Percentiles rank a stretch among this genome's conserved stretches.
Evolutionary conservation across 1,284 basidiomycete species (phyloP).

Genomic region (Leccinum fallax): DNA sequence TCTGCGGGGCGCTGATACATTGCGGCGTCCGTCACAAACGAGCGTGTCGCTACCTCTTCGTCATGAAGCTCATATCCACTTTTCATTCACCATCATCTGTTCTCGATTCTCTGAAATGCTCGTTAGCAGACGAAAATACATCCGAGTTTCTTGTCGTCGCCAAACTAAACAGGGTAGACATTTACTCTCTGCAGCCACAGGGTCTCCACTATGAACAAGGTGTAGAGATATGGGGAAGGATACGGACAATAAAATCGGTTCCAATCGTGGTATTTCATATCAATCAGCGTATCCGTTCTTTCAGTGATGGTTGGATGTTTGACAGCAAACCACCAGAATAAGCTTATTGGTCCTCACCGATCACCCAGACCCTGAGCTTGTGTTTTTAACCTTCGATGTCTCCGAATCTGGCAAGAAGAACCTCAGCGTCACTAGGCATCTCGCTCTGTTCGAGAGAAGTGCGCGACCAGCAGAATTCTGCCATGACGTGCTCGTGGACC

Average conservation of each 20-base stretch:
- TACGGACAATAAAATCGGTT: conserved; percentile 56
- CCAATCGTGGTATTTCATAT: conserved; percentile 48
- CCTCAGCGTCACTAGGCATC: conserved; percentile 44
- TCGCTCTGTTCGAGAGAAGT: conserved; percentile 56
- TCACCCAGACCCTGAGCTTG: conserved; percentile 70
- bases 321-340: conserved; percentile 47
- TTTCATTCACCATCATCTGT: conserved; percentile 70
- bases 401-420: conserved; percentile 38
- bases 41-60: background rate
- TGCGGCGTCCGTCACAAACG: background rate
- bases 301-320: conserved; percentile 11
- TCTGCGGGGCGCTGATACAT: too few species aligned
- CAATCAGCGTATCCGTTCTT: background rate
- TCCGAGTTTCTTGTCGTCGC: conserved; percentile 67
- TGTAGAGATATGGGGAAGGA: conserved; percentile 66
- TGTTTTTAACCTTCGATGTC: conserved; percentile 57
- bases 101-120: conserved; percentile 61
- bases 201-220: conserved; percentile 59
- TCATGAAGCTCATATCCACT: conserved; percentile 71
- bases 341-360: conserved; percentile 67
- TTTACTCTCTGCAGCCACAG: conserved; percentile 60
- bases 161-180: conserved; percentile 62
- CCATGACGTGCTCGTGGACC: conserved; percentile 63
- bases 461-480: conserved; percentile 67
- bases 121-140: conserved; percentile 46